phyloP scores from a whole-genome alignment of 2,329 filamentous ascomycete species.

The Tolypocladium sp. region DNA sequence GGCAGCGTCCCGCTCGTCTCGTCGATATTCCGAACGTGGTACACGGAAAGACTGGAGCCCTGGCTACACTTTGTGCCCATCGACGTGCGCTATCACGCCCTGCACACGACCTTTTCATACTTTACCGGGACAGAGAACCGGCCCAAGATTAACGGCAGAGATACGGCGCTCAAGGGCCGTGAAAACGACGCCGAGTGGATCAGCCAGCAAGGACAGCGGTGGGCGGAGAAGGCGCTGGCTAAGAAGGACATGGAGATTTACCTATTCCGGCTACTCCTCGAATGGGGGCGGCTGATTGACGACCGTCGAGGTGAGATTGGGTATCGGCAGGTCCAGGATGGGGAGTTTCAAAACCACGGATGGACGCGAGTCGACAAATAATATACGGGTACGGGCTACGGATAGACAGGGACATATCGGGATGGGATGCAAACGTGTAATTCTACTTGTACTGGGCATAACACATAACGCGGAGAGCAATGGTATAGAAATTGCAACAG shows the following conservation, averaged over 20 bases:
- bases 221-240: constrained; percentile 54
- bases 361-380: constrained; percentile 13
- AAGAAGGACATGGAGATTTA: constrained; percentile 75
- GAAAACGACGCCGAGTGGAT: constrained; percentile 52
- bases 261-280: constrained; percentile 65
- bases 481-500: background rate
- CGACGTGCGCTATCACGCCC: constrained; percentile 61
- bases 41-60: constrained; percentile 60
- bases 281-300: constrained; percentile 65
- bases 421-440: too few relatives aligned
- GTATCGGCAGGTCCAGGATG: constrained; percentile 17
- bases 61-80: constrained; percentile 79
- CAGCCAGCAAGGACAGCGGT: constrained; percentile 53
- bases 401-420: too few relatives aligned
- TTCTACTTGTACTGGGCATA: background rate
- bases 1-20: constrained; percentile 60
- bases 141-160: constrained; percentile 32
- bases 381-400: background rate
- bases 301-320: constrained; percentile 44
- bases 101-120: constrained; percentile 68
- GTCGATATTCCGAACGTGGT: constrained; percentile 71
- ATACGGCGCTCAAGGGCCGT: constrained; percentile 38
- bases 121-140: constrained; percentile 50
- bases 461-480: background rate
- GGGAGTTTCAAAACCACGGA: constrained; percentile 16